Base-by-base conservation (phyloP, 176 grass and related monocot genomes). In the Poa pratensis region DNA sequence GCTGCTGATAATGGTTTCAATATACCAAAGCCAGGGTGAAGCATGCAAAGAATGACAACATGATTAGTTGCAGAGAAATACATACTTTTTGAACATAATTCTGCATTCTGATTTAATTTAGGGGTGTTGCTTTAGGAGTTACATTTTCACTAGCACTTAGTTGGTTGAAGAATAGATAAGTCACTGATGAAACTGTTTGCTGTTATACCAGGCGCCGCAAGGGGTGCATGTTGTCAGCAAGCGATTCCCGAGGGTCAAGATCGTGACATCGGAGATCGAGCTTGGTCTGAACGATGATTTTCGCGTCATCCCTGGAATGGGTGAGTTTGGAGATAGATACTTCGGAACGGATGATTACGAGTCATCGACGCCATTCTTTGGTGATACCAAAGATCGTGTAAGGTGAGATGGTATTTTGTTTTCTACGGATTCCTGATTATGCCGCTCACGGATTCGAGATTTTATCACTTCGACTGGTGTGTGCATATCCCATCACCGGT, bases 201-300 rank as follows among this genome's bases (percentile, higher is more conserved):
- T 73, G 13, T 54, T 86, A n/a, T 79, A 18, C 2, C 84, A 98
- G 93, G 95, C 95, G 30, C 72, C 72, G 16, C 72, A 75, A 52
- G 72, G 72, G 72, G 88, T 80, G 83, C 54, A 83, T 90, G 95
- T 90, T 13, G 95, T 95, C 19, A 93, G 95, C 85, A 98, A 95
- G 92, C 93, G 84, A 83, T 98, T 98, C 37, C 95, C 95, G 8
- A 95, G 95, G 86, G 57, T 98, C 48, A 93, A 98, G 86, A 98
- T 95, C 42, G 95, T 95, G 86, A 98, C 95, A n/a, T 98, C 95
- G 0, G 95, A 95, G 82, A 95, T 98, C 72, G 95, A 98, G 37
- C 81, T 90, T 64, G 95, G 95, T 77, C 76, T 98, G 55, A 98
- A 98, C 62, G 85, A 93, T 27, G 89, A 95, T 86, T 92, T 85